These are phyloP conservation scores for Chaetothyriales sp. DNA, from an alignment of 2,329 filamentous ascomycete genomes.

Conservation along the genomic window DNA sequence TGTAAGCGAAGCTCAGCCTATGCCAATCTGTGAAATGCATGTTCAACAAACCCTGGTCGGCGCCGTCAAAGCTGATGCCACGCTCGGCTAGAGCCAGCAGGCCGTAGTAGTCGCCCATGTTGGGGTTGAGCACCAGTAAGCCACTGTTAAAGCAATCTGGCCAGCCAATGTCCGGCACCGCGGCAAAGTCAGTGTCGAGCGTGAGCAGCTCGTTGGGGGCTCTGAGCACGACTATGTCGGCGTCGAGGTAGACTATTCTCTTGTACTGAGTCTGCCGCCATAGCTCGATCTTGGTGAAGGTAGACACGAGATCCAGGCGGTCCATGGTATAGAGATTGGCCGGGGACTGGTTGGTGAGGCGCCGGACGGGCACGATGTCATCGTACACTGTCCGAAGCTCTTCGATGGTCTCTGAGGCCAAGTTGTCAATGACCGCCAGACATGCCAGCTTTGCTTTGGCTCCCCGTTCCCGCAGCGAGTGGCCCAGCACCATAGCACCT, in stretches of 20 bases:
- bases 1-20: constrained; percentile 86
- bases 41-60: constrained; percentile 89
- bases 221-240: constrained; percentile 79
- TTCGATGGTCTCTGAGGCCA: constrained; percentile 60
- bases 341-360: constrained; percentile 61
- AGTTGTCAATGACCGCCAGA: constrained; percentile 65
- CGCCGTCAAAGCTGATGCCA: constrained; percentile 90
- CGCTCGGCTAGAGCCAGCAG: constrained; percentile 69
- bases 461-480: constrained; percentile 83
- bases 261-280: constrained; percentile 86
- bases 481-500: constrained; percentile 88
- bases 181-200: constrained; percentile 46
- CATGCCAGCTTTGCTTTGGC: constrained; percentile 75
- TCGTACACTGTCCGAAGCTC: constrained; percentile 79
- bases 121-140: constrained; percentile 79
- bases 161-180: constrained; percentile 93
- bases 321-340: constrained; percentile 86
- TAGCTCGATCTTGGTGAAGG: constrained; percentile 91
- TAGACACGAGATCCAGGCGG: constrained; percentile 74
- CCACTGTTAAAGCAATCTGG: constrained; percentile 98
- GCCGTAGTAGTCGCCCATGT: constrained; percentile 76
- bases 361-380: constrained; percentile 70
- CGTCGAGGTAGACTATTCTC: constrained; percentile 88
- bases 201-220: constrained; percentile 88
- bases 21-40: constrained; percentile 84